Evolutionary conservation across 495 filamentous ascomycete genomes (phyloP).

Genomic region (Hypoxylon lenormandii): DNA sequence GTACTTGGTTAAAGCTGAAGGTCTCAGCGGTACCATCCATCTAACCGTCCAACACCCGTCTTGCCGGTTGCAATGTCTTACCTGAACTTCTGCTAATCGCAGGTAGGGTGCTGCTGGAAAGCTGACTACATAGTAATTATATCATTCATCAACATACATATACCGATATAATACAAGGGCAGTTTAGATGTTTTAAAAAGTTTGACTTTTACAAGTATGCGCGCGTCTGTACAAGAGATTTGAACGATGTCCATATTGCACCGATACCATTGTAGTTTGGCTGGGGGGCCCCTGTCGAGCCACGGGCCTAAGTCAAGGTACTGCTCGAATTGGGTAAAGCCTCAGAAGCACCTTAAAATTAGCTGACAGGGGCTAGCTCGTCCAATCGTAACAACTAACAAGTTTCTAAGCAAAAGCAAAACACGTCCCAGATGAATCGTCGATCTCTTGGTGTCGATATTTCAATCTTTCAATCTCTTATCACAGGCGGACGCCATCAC

Average conservation of each 20-base stretch:
- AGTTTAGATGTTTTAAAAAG: too few species aligned
- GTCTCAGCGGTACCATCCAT: too few species aligned
- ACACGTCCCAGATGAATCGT: constrained; percentile 17
- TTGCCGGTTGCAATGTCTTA: not conserved
- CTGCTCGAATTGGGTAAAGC: constrained; percentile 37
- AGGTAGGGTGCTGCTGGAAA: too few species aligned
- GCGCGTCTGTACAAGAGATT: not conserved
- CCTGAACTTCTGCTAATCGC: too few species aligned
- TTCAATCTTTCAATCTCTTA: constrained; percentile 23
- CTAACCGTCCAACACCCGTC: not conserved
- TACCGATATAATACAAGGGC: not conserved
- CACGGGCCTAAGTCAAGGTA: constrained; percentile 33
- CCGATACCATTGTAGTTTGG: constrained; percentile 12
- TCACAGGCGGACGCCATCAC: constrained; percentile 12
- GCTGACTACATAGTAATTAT: not conserved
- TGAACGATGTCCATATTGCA: not conserved
- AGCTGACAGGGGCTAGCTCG: constrained; percentile 37
- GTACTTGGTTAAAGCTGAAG: not conserved
- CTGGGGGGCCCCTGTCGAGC: constrained; percentile 38
- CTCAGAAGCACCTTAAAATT: constrained; percentile 50
- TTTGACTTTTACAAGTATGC: not conserved
- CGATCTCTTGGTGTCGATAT: constrained; percentile 29
- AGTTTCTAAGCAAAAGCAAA: constrained; percentile 31
- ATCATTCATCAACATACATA: not conserved
- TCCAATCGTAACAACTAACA: constrained; percentile 35